Conservation (phyloP, 805 yeast genomes). For the Ogataea trehaloabstinens region DNA sequence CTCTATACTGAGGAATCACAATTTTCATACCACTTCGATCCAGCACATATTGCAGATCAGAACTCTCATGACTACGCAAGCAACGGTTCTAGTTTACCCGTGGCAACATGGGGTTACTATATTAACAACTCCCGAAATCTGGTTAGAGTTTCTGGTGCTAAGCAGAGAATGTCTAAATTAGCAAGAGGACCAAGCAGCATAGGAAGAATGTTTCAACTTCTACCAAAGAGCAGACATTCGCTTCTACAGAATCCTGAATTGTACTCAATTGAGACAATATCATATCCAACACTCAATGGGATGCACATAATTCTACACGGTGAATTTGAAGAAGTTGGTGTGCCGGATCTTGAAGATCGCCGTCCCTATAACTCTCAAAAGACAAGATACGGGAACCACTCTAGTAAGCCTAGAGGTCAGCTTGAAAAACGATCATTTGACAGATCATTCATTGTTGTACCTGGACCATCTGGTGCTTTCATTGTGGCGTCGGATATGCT, state of each 20-base stretch:
- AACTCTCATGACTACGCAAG: conserved; percentile 11
- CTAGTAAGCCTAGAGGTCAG: conserved; percentile 23
- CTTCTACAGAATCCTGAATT: conserved; percentile 58
- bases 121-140: conserved; percentile 75
- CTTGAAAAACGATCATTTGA: conserved; percentile 77
- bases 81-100: conserved; percentile 16
- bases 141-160: conserved; percentile 54
- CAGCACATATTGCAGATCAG: conserved; percentile 43
- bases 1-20: conserved; percentile 82
- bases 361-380: conserved; percentile 5
- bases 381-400: conserved; percentile 14
- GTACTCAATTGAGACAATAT: conserved; percentile 76
- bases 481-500: conserved; percentile 87
- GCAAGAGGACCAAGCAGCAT: conserved; percentile 71
- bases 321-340: conserved; percentile 65
- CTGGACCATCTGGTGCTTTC: conserved; percentile 64
- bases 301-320: conserved; percentile 83
- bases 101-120: conserved; percentile 58
- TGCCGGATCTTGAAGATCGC: conserved; percentile 40
- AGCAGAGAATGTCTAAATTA: conserved; percentile 56
- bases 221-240: conserved; percentile 81
- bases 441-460: conserved; percentile 73
- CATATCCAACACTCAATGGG: conserved; percentile 70
- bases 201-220: conserved; percentile 51
- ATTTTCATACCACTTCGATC: conserved; percentile 77